Evolutionary conservation across 2,329 filamentous ascomycete genomes (phyloP), one percentile per base, ranked within the genome.

Genomic region (Cladosporium austrohemisphaericum): DNA sequence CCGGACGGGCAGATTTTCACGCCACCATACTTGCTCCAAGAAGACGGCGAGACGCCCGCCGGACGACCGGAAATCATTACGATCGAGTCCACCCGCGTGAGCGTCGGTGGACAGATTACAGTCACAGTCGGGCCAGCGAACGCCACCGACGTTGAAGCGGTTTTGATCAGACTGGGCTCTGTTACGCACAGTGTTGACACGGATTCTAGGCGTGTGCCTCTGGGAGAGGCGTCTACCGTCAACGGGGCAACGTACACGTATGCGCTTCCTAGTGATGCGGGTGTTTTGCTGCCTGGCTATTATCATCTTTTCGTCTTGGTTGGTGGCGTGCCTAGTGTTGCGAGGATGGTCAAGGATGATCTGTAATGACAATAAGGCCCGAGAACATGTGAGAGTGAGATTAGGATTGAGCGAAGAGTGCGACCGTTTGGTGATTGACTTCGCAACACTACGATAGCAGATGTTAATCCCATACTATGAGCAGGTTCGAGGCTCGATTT

Each of bases 161-260:
- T 71, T 0, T 59, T 81, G 11, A 61, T 83, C 22, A 68, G 79
- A 5, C 69, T 72, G 37, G 73, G 76, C 1, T 71, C 68, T 3
- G 66, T 67, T 3, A 82, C 79, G 0, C 78, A 81, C 59, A 73
- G 76, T 1, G 71, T 81, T 40, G 78, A 83, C 56, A 81, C 74
- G 0, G 79, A 83, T 60, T 78, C 81, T 65, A 64, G 79, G 18
- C 71, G 78, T 7, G 68, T 82, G 40, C 67, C 74, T 11, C 61
- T 79, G 18, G 65, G 60, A 3, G 52, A 20, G 8, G 3, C 9
- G 6, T 9, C 19, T 9, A 11, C 9, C 9, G 8, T 10, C 16
- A 8, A 8, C 18, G 35, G 18, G 3, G 9, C 6, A 16, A 7
- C 16, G 9, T 22, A 37, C 35, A 6, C 16, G 8, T 3, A 16